Percentiles rank a stretch among this genome's conserved stretches.
Conservation (phyloP, 768 basidiomycete genomes). For the Candolleomyces efflorescens region DNA sequence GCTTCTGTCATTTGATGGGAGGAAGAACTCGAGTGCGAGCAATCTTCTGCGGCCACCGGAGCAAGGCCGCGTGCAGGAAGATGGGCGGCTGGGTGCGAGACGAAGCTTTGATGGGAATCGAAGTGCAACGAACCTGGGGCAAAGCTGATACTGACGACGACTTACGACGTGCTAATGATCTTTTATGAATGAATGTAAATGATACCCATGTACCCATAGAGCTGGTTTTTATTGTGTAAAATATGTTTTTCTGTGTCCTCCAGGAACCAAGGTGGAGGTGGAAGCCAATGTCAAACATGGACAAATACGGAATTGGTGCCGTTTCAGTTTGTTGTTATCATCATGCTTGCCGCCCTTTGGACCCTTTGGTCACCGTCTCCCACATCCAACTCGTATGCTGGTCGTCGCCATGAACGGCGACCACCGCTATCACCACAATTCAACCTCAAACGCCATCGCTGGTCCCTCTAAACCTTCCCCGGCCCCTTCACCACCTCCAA, state of each 20-base stretch:
- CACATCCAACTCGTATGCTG: conserved; percentile 10
- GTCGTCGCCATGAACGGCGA: conserved; percentile 35
- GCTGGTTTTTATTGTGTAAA: neutral
- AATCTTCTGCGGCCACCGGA: conserved; percentile 20
- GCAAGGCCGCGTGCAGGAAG: conserved; percentile 35
- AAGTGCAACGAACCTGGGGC: neutral
- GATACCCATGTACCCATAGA: neutral
- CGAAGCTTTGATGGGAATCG: conserved; percentile 11
- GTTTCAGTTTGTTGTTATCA: conserved; percentile 10
- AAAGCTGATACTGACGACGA: too few relatives aligned
- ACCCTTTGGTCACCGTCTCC: conserved; percentile 18
- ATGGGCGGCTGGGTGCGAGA: conserved; percentile 38
- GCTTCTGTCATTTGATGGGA: conserved; percentile 32
- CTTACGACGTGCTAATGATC: neutral
- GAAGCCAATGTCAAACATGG: conserved; percentile 3
- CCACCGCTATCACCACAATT: conserved; percentile 17
- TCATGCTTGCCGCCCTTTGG: neutral
- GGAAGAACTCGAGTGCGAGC: conserved; percentile 45
- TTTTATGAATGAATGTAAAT: neutral
- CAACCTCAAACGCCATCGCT: conserved; percentile 48
- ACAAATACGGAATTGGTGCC: conserved; percentile 9
- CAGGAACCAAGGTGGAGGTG: neutral
- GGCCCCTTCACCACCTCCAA: conserved; percentile 18
- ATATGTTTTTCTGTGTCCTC: neutral
- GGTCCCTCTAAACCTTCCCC: conserved; percentile 48